Evolutionary conservation across 2,329 filamentous ascomycete species (phyloP).

Genomic region (Colletotrichum gloeosporioides): DNA sequence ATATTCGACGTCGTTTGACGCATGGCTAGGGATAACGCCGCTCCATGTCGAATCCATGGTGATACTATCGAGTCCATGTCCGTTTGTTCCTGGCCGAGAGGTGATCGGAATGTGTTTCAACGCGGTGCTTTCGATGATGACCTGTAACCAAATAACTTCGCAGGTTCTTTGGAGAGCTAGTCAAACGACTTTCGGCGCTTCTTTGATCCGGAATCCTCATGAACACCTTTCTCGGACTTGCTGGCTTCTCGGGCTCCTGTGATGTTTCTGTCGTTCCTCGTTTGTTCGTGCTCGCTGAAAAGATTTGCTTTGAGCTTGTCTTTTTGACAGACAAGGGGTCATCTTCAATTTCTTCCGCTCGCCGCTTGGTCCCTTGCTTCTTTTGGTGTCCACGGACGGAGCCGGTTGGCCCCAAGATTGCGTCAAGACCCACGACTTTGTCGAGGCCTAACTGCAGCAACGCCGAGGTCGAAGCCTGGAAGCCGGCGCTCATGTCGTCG

Average conservation of each 20-base stretch:
- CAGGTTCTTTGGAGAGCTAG: not conserved
- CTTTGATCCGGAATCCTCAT: not conserved
- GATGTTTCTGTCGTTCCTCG: not conserved
- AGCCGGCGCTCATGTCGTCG: not conserved
- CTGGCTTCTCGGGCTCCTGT: not conserved
- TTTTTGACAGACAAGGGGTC: not conserved
- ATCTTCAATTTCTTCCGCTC: not conserved
- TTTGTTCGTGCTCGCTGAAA: not conserved
- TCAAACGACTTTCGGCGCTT: not conserved
- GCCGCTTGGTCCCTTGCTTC: not conserved
- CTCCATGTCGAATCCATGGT: not conserved
- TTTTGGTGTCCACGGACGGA: not conserved
- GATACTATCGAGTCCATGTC: not conserved
- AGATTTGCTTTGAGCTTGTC: not conserved
- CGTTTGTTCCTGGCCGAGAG: not conserved
- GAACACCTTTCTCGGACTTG: not conserved
- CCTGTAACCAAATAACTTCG: not conserved
- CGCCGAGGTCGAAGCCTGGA: rapidly evolving
- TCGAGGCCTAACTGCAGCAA: not conserved
- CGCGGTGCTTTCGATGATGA: not conserved
- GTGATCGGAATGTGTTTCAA: not conserved
- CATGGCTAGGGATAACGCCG: too few species aligned
- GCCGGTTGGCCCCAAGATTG: rapidly evolving
- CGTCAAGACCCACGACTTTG: not conserved
- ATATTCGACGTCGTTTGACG: not conserved